Base-by-base conservation (phyloP, 768 basidiomycete genomes). In the Naganishia friedmannii region DNA sequence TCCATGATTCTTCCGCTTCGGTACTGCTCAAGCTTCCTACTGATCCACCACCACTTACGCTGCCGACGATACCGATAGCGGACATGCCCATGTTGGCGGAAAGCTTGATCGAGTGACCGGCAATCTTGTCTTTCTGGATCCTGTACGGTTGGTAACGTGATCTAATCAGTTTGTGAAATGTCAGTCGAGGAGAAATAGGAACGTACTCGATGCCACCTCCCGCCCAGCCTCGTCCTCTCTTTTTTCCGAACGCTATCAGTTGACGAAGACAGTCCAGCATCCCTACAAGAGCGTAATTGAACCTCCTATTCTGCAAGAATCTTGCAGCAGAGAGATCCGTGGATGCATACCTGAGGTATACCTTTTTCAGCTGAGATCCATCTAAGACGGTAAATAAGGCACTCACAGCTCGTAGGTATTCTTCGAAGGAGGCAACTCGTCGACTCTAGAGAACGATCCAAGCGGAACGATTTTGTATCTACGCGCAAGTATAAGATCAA, bases 201-300 rank as follows among this genome's bases (percentile, higher is more conserved):
- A 85, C 93, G 78, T 76, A 97, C 94, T 89, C 89, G 89, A 56
- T 92, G 88, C 72, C 79, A n/a, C 74, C 81, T 42, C 76, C 94
- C 89, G 67, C 92, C 91, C 66, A 92, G 83, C 68, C 82, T 84
- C 17, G 86, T 72, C 92, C 91, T 76, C 90, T 87, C 13, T 86
- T 84, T 78, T 87, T 88, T 65, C 92, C 90, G 76, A 90, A 87
- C 70, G 96, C 93, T 82, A 92, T 88, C 31, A 97, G 83, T 77
- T 97, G 93, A 75, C 92, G 89, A 46, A 99, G 83, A 78, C 94
- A 96, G 73, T 98, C 96, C 53, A 99, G 85, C 77, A 98, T 92
- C 12, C 92, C 91, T 13, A 95, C 92, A 91, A 98, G 94, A 1
- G 90, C 95, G 72, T 90, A 86, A 81, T 98, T 94, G 81, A 98